Conservation (phyloP, 1,284 basidiomycete species). For the Termitomyces sp. region DNA sequence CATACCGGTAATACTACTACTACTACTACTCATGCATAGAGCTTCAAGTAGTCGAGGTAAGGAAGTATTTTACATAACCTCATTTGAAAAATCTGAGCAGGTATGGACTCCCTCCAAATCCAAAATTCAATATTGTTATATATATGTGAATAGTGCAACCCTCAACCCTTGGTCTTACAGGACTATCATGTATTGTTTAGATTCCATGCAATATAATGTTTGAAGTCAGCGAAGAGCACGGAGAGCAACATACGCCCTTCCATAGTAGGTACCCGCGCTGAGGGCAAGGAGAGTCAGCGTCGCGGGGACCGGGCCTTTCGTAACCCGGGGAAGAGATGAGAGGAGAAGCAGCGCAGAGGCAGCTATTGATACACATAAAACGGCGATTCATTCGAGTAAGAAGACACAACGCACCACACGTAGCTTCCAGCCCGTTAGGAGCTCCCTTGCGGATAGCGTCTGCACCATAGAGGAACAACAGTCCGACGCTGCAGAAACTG, state of each 20-base stretch:
- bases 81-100: too few relatives aligned
- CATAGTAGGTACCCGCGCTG: constrained; percentile 66
- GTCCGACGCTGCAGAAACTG: constrained; percentile 54
- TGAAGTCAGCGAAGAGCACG: constrained; percentile 36
- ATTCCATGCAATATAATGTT: background rate
- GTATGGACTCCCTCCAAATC: too few relatives aligned
- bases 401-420: constrained; percentile 52
- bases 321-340: constrained; percentile 71
- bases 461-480: constrained; percentile 72
- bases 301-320: constrained; percentile 76
- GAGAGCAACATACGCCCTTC: constrained; percentile 53
- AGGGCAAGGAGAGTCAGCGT: constrained; percentile 61
- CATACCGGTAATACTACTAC: too few relatives aligned
- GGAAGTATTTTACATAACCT: too few relatives aligned
- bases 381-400: background rate
- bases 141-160: too few relatives aligned
- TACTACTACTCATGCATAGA: too few relatives aligned
- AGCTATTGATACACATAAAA: constrained; percentile 35
- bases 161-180: too few relatives aligned
- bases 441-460: constrained; percentile 69
- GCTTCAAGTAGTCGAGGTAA: too few relatives aligned
- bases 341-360: constrained; percentile 74
- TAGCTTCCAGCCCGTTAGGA: constrained; percentile 68
- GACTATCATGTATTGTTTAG: too few relatives aligned
- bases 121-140: too few relatives aligned